phyloP scores from a whole-genome alignment of 2,329 filamentous ascomycete species.

The Sporothrix inflata region DNA sequence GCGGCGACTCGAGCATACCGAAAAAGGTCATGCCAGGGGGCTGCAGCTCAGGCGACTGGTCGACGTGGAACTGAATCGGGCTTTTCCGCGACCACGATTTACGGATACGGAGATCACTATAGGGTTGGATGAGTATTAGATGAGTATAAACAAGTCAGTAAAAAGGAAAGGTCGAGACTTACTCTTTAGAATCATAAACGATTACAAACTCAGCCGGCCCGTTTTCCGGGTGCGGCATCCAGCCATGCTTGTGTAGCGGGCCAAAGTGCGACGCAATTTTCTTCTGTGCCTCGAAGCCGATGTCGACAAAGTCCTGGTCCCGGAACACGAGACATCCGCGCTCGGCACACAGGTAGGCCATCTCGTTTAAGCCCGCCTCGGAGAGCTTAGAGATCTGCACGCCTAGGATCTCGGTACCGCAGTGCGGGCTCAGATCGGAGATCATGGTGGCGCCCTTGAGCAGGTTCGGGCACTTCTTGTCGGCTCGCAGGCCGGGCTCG shows the following conservation, averaged over 20 bases:
- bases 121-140: background rate
- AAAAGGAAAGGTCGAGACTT: background rate
- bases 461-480: constrained; percentile 35
- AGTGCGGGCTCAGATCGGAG: constrained; percentile 38
- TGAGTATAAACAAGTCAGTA: background rate
- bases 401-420: constrained; percentile 37
- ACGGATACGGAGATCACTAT: constrained; percentile 34
- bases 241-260: constrained; percentile 36
- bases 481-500: constrained; percentile 37
- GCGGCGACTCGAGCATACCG: constrained; percentile 80
- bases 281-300: constrained; percentile 35
- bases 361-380: constrained; percentile 34
- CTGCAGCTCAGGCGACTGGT: constrained; percentile 64
- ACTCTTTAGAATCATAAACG: constrained; percentile 36
- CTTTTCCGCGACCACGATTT: constrained; percentile 37
- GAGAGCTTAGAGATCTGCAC: constrained; percentile 35
- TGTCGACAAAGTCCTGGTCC: constrained; percentile 29
- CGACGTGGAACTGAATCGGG: constrained; percentile 37
- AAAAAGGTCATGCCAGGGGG: constrained; percentile 89
- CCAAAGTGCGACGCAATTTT: constrained; percentile 36
- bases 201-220: constrained; percentile 36
- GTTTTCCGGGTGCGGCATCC: constrained; percentile 36
- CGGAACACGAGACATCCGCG: constrained; percentile 34
- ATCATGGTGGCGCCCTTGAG: constrained; percentile 35
- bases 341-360: constrained; percentile 35